Evolutionary conservation across 306 rosid species (phyloP).

Genomic region (Styphnolobium japonicum): DNA sequence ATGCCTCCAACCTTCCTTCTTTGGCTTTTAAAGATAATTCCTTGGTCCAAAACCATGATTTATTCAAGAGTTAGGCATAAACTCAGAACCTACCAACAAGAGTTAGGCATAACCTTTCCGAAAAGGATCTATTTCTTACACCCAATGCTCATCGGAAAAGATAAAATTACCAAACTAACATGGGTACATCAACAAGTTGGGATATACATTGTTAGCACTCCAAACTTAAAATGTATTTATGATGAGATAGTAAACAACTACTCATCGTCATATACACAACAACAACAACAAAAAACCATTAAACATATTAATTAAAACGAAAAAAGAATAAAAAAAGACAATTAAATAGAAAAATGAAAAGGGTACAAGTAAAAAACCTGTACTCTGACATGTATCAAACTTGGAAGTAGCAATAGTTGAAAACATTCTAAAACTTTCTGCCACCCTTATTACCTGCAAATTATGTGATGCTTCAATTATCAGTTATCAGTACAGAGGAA

Average conservation of each 20-base stretch:
- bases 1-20: no score
- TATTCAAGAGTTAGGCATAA: no score
- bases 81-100: no score
- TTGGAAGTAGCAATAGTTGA: conserved; percentile 69
- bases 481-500: background rate
- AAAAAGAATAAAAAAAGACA: background rate
- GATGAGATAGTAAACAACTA: background rate
- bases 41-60: no score
- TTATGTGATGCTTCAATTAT: conserved; percentile 3
- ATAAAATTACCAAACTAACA: background rate
- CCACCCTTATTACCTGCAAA: conserved; percentile 77
- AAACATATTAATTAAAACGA: background rate
- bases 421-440: conserved; percentile 76
- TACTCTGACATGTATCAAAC: conserved; percentile 39
- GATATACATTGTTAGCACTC: background rate
- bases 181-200: background rate
- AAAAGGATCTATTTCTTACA: no score
- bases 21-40: no score
- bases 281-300: background rate
- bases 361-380: conserved; percentile 46
- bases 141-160: background rate
- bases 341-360: background rate
- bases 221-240: background rate
- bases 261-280: background rate
- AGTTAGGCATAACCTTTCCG: no score